Base-by-base conservation (phyloP, 2,329 filamentous ascomycete species). In the Fusarium pseudograminearum region DNA sequence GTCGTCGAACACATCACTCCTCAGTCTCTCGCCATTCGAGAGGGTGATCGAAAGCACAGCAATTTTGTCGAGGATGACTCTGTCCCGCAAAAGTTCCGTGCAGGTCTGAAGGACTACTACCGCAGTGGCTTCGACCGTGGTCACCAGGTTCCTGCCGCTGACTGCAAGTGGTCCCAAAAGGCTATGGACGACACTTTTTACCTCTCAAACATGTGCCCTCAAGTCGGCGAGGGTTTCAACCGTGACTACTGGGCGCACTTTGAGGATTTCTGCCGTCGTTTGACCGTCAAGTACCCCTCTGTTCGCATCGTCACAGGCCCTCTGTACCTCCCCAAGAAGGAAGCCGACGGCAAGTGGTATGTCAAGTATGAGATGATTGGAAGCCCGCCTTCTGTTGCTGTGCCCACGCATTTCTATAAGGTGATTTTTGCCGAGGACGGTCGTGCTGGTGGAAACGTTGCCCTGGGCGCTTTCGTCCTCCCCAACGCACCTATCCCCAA, bases 201-300 rank as follows among this genome's bases (percentile, higher is more conserved):
- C 76, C 87, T 99, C 58, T 91, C 87, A 78, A 99, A 99, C 83
- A 99, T 99, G 94, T 97, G 94, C 78, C 96, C 96, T 33, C 96
- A 99, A 83, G 96, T 99, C 31, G 96, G 96, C 72, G 93, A 98
- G 78, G 96, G 96, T 62, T 99, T 99, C 86, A 99, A 99, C 83
- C 88, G 96, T 53, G 96, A 99, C 83, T 99, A 99, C 87, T 99
- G 96, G 96, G 92, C 96, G 38, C 96, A 99, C 80, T 94, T 99
- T 72, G 96, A 99, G 83, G 95, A 98, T 77, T 99, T 98, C 77
- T 98, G 95, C 82, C 89, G 96, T 12, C 85, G 93, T 20, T 84
- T 99, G 70, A 95, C 94, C 1, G 82, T 84, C 47, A 86, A 84
- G 56, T 99, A 98, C 78, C 94, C 95, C 2, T 92, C 88, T 42